Evolutionary conservation across 176 grass and related monocot species (phyloP).

Genomic region (Aegilops umbellulata): DNA sequence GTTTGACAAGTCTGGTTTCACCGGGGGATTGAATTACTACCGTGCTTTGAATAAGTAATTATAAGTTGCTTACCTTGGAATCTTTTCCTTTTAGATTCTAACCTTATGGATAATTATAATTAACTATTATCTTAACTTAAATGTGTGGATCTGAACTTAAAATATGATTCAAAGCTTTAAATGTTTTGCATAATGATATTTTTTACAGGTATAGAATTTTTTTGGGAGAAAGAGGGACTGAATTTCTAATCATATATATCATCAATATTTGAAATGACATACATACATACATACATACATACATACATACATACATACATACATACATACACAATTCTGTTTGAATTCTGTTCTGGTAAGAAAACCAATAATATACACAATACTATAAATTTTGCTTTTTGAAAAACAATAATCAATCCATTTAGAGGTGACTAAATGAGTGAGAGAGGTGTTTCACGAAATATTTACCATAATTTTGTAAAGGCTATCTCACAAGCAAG

Average conservation of each 20-base stretch:
- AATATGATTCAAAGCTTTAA: background rate
- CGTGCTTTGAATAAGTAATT: conserved; percentile 52
- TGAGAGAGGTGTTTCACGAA: background rate
- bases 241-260: background rate
- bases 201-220: background rate
- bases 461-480: background rate
- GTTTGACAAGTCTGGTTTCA: conserved; percentile 68
- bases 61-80: background rate
- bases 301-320: no score
- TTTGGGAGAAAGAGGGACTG: background rate
- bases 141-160: background rate
- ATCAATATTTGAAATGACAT: background rate
- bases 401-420: background rate
- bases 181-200: background rate
- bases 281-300: no score
- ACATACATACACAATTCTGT: no score
- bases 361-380: no score
- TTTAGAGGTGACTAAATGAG: background rate
- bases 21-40: conserved; percentile 63
- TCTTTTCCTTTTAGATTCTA: background rate
- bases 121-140: background rate
- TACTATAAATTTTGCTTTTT: background rate
- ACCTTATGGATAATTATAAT: background rate
- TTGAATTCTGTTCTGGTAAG: no score
- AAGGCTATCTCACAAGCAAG: background rate